Percentiles rank a stretch among this genome's conserved stretches.
Conservation (phyloP, 495 filamentous ascomycete species). For the Tuber calosporum region DNA sequence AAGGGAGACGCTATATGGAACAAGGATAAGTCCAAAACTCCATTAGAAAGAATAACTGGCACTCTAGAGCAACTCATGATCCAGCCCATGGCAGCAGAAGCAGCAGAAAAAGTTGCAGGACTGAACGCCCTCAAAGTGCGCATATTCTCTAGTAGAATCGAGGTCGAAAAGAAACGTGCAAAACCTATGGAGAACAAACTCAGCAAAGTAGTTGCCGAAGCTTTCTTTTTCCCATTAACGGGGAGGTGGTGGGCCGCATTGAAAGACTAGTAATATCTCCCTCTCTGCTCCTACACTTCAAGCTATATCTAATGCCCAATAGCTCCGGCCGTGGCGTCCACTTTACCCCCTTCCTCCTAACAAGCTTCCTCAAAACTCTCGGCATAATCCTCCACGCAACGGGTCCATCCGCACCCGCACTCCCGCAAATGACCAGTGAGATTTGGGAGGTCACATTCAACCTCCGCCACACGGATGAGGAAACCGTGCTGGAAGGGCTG, state of each 20-base stretch:
- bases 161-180: slow-evolving; percentile 58
- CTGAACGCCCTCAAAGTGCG: slow-evolving; percentile 78
- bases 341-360: slow-evolving; percentile 55
- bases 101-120: slow-evolving; percentile 63
- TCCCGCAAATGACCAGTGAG: slow-evolving; percentile 63
- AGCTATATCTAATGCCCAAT: slow-evolving; percentile 25
- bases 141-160: slow-evolving; percentile 66
- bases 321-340: slow-evolving; percentile 48
- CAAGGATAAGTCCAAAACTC: slow-evolving; percentile 19
- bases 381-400: slow-evolving; percentile 59
- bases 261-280: slow-evolving; percentile 39
- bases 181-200: slow-evolving; percentile 67
- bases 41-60: slow-evolving; percentile 27
- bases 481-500: slow-evolving; percentile 61
- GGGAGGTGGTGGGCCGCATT: slow-evolving; percentile 53
- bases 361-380: slow-evolving; percentile 59
- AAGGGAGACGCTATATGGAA: slow-evolving; percentile 51
- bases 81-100: slow-evolving; percentile 64
- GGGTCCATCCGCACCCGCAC: slow-evolving; percentile 54
- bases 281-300: background rate
- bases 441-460: slow-evolving; percentile 60
- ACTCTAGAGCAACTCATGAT: slow-evolving; percentile 62
- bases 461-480: slow-evolving; percentile 48
- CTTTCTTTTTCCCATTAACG: slow-evolving; percentile 75
- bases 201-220: slow-evolving; percentile 61